Evolutionary conservation across 768 basidiomycete species (phyloP), one percentile per base, ranked within the genome.

Genomic region (Mycena vulgaris): DNA sequence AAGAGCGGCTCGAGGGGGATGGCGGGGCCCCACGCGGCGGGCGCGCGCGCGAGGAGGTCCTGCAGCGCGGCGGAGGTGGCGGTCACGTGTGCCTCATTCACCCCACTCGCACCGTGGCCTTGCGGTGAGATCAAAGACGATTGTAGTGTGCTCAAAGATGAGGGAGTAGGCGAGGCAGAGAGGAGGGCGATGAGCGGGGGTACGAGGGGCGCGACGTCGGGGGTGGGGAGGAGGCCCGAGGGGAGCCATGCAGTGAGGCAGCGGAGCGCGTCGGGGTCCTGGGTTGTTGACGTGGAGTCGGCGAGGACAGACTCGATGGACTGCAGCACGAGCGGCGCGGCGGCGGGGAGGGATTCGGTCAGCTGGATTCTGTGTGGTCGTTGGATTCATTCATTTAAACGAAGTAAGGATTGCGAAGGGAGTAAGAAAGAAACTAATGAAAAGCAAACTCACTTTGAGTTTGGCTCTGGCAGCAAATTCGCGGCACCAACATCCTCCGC

Each of bases 221-320:
- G 95, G 70, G 14, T 67, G 58, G 57, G 66, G 40, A 60, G 47
- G 13, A 59, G 30, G 80, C 88, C 72, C 37, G 88, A 86, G 3
- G 85, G 81, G 74, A 97, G 89, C 96, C 96, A 98, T 3, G 93
- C 90, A 76, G 94, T 90, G 2, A 97, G 82, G 77, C 95, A 96
- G 21, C 87, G 86, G 0, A 93, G 84, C 89, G 51, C 81, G 82
- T 19, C 79, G 75, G 40, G 19, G 47, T 48, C 79, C 74, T n/a
- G 62, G 80, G 67, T 40, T 28, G 48, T 33, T 25, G n/a, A n/a
- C n/a, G n/a, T n/a, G 16, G 66, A 5, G 70, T 78, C 23, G 81
- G 83, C 2, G 80, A 82, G 23, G 33, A 96, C 85, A 2, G 92
- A 88, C 2, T 85, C 78, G 51, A 98, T 86, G 14, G 92, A 91